Base-by-base conservation (phyloP, 2,329 filamentous ascomycete genomes). In the Claviceps fusiformis region DNA sequence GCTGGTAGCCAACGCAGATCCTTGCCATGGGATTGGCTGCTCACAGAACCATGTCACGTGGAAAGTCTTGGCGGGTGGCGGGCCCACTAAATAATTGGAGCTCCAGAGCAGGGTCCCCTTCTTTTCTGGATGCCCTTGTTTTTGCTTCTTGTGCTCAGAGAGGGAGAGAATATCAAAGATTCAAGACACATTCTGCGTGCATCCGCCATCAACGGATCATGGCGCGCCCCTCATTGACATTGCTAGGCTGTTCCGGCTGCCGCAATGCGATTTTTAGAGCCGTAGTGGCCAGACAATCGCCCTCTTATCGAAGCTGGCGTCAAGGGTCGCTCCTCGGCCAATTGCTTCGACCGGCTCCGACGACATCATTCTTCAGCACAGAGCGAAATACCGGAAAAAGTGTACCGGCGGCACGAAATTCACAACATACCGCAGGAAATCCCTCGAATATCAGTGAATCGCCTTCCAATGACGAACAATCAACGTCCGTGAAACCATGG, bases 401-500 rank as follows among this genome's bases (percentile, higher is more conserved):
- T 61, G 19, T 65, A 65, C 33, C 53, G 52, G 1, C 37, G 51
- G 19, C 57, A 62, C 19, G 45, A 58, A 17, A 37, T 50, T 7
- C 55, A 57, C 56, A 59, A 13, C 5, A 50, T 29, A 2, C 13
- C 13, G 19, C 49, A 41, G 49, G 10, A 27, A 5, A 61, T 68
- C 6, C 63, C 17, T 69, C 1, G 48, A 65, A 10, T 62, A 82
- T 24, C 3, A 6, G 11, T 13, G 50, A 50, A 27, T 13, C 43
- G 1, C 17, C 15, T 15, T 15, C 27, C 19, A 2, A 10, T 3
- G 43, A 50, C 9, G 50, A 11, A 29, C 27, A 39, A 33, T 31
- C 51, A 15, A 29, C 46, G 3, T 45, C 11, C 6, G 24, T 6
- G 31, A 69, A 82, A 8, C 88, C 88, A 6, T 97, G 93, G 93